Evolutionary conservation across 352 stramenopile species (phyloP), one percentile per base, ranked within the genome.

Genomic region (Halophytophthora polymorphica): DNA sequence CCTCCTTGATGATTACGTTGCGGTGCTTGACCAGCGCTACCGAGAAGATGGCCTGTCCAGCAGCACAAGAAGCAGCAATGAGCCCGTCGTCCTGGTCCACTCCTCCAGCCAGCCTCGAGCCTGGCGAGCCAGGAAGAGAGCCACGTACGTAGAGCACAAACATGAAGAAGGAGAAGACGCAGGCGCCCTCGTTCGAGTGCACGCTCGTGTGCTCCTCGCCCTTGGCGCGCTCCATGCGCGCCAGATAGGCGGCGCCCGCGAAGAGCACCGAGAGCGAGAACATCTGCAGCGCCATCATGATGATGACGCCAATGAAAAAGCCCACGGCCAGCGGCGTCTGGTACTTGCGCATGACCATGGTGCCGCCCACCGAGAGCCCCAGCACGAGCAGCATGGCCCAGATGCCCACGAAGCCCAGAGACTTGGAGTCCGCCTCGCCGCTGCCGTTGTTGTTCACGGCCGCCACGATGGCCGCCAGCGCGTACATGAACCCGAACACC

Each of bases 221-320:
- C 41, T 82, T 75, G 15, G 73, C 78, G 39, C 68, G 67, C 55
- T 87, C 74, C 35, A 87, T 77, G 39, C 75, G 77, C 19, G 77
- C 83, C 45, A 90, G 54, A 57, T 88, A 88, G 28, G 82, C 79
- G 4, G 69, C 72, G 25, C 83, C 77, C 18, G 79, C 76, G 54
- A 90, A 90, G 51, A 93, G 75, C 44, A 93, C 71, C 10, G 69
- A 81, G 29, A 93, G 65, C 61, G 77, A 88, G 63, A 93, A 89
- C 80, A 91, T 90, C 52, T 93, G 80, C 58, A 93, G 77, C 47
- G 81, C 77, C 84, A 95, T 95, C 80, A 96, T 95, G 45, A 95
- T 72, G 37, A 96, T 84, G 52, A 96, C 81, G 63, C 86, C 86
- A 46, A 96, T 89, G 58, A 96, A 90, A 56, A 96, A 94, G 43